Base-by-base conservation (phyloP, 2,329 filamentous ascomycete species). In the Beauveria sp. region DNA sequence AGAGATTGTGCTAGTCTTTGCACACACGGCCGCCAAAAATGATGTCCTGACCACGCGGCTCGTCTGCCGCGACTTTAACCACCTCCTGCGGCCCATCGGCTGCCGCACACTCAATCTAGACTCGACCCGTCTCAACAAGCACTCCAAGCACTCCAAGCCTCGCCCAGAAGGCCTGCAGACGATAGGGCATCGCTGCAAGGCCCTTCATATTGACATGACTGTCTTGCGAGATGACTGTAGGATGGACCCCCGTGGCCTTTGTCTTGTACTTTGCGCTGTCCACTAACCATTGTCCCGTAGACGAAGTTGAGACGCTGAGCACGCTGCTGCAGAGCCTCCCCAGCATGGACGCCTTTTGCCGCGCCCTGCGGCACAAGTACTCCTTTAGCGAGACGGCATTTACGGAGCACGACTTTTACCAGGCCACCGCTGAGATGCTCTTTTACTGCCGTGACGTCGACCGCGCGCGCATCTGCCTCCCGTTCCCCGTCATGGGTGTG, bases 201-300 rank as follows among this genome's bases (percentile, higher is more conserved):
- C 78, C 34, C 66, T 83, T 5, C 80, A 78, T 62, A 72, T 83
- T 53, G 80, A 83, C 66, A 70, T 83, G 68, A 81, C 80, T 78
- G 74, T 81, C 18, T 69, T 83, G 43, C 75, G 80, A 65, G 80
- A 83, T 66, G 78, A 81, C 58, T 67, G 80, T 81, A 70, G 65
- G 76, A 43, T 7, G 18, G 18, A 24, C 3, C 3, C 3, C 14
- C n/a, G n/a, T 18, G 20, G 7, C 38, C 3, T 45, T 30, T 9
- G 8, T 12, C 16, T 24, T 24, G 1, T 24, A 4, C 18, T 26
- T 38, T 40, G 9, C 42, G 24, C 45, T 12, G 24, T 24, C 51
- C 30, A 61, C 54, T 60, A 14, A 49, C 40, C n/a, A 2, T 16
- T 43, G 45, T 56, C n/a, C 24, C 5, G 20, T 64, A 81, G 80